Percentiles rank a stretch among this genome's conserved stretches.
These are phyloP conservation scores for Pseudoscleropodium purum DNA, from an alignment of 225 moss, liverwort and hornwort species.

Conservation along the genomic window DNA sequence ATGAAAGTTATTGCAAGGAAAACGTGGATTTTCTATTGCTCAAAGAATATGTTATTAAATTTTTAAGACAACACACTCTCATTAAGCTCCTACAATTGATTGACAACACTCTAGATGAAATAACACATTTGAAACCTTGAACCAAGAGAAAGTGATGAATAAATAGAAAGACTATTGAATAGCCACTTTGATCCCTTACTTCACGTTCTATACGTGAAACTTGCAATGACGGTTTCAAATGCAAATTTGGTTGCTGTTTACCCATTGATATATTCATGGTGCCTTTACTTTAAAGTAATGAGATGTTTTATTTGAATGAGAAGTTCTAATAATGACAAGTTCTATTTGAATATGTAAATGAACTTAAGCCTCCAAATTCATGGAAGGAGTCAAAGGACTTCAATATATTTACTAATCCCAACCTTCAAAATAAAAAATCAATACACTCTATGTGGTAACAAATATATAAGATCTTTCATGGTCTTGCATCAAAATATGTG, in stretches of 20 bases:
- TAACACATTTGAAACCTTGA: not conserved
- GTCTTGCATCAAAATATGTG: not conserved
- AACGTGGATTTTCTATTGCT: not conserved
- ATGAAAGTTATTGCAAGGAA: not conserved
- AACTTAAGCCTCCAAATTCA: not conserved
- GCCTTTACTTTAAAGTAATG: not conserved
- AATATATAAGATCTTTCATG: not conserved
- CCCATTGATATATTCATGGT: not conserved
- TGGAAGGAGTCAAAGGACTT: not conserved
- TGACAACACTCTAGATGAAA: accelerated
- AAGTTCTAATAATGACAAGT: accelerated
- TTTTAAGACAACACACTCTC: too few species aligned
- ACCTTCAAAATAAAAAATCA: not conserved
- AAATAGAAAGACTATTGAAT: accelerated
- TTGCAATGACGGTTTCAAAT: accelerated
- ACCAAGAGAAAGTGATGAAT: not conserved
- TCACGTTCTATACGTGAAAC: not conserved
- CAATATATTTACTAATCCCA: not conserved
- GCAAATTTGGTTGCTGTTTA: not conserved
- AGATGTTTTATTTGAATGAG: not conserved
- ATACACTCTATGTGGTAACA: not conserved
- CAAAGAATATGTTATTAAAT: not conserved
- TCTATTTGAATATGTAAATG: not conserved
- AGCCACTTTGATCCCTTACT: not conserved
- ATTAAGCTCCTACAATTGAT: not conserved